Conservation (phyloP, 1,284 basidiomycete species). For the Amylostereum areolatum region DNA sequence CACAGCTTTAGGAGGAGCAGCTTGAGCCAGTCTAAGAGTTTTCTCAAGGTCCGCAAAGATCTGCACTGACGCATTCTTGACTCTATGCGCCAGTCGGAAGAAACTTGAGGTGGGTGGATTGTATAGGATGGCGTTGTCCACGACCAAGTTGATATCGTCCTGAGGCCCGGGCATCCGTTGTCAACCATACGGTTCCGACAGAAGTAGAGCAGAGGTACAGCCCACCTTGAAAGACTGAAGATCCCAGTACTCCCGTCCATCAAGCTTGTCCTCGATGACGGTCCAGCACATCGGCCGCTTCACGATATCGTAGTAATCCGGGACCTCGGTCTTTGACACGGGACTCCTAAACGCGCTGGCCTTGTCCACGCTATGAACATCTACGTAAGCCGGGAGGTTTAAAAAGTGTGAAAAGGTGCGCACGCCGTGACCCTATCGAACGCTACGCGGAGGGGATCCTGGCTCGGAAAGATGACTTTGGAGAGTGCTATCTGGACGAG, state of each 20-base stretch:
- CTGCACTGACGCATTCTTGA: conserved; percentile 54
- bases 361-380: conserved; percentile 61
- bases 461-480: conserved; percentile 62
- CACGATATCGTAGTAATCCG: conserved; percentile 90
- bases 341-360: conserved; percentile 75
- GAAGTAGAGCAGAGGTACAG: neutral
- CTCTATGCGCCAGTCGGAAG: conserved; percentile 67
- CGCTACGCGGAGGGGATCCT: conserved; percentile 52
- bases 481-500: conserved; percentile 67
- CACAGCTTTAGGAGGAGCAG: no score
- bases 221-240: conserved; percentile 71
- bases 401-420: conserved; percentile 22
- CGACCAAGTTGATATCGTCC: conserved; percentile 79
- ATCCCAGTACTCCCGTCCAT: conserved; percentile 74
- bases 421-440: conserved; percentile 72
- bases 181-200: neutral
- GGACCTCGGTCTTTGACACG: conserved; percentile 75
- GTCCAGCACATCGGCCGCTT: conserved; percentile 89
- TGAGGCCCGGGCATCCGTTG: conserved; percentile 23
- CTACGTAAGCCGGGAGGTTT: neutral
- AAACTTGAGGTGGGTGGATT: conserved; percentile 75
- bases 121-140: conserved; percentile 85
- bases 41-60: conserved; percentile 57
- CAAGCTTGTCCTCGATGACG: conserved; percentile 74
- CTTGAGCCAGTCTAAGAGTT: no score